Evolutionary conservation across 2,329 filamentous ascomycete genomes (phyloP).

Genomic region (Endothia cerciana): DNA sequence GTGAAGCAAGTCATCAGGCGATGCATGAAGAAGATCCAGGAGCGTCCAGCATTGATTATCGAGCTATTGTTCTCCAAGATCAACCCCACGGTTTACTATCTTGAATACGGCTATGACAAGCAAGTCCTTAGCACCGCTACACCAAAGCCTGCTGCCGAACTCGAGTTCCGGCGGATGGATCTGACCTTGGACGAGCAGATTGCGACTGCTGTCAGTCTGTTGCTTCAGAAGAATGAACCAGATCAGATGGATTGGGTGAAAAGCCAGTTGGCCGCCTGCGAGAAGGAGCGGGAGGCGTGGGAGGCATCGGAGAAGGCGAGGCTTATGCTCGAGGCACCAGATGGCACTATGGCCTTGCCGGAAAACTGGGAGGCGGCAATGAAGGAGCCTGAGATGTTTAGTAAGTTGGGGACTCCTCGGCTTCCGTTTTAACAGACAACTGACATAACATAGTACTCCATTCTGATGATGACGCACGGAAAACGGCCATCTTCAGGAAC

Average conservation of each 20-base stretch:
- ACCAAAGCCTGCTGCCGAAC: conserved; percentile 73
- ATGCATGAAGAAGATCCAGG: conserved; percentile 81
- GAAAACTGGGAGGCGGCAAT: conserved; percentile 34
- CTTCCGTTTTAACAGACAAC: background rate
- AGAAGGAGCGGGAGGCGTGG: conserved; percentile 77
- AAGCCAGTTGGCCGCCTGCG: conserved; percentile 67
- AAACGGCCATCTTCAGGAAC: conserved; percentile 84
- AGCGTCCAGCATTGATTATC: conserved; percentile 82
- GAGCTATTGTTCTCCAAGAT: conserved; percentile 97
- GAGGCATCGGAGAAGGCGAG: conserved; percentile 70
- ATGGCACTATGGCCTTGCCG: conserved; percentile 25
- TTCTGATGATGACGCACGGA: conserved; percentile 67
- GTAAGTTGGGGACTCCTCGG: conserved; percentile 46
- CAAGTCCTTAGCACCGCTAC: conserved; percentile 66
- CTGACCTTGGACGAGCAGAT: conserved; percentile 56
- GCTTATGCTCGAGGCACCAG: conserved; percentile 44
- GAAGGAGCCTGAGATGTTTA: conserved; percentile 52
- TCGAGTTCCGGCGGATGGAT: conserved; percentile 72
- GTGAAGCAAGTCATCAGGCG: conserved; percentile 81
- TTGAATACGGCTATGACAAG: conserved; percentile 89
- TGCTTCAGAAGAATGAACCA: conserved; percentile 78
- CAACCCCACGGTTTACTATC: conserved; percentile 77
- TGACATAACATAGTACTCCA: conserved; percentile 53
- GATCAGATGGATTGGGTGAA: conserved; percentile 84
- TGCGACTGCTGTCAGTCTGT: conserved; percentile 75